A percentile compares a stretch with the other conserved stretches of the same genome.
Evolutionary conservation across 2,329 filamentous ascomycete species (phyloP).

Genomic region (Pseudogymnoascus sp.): DNA sequence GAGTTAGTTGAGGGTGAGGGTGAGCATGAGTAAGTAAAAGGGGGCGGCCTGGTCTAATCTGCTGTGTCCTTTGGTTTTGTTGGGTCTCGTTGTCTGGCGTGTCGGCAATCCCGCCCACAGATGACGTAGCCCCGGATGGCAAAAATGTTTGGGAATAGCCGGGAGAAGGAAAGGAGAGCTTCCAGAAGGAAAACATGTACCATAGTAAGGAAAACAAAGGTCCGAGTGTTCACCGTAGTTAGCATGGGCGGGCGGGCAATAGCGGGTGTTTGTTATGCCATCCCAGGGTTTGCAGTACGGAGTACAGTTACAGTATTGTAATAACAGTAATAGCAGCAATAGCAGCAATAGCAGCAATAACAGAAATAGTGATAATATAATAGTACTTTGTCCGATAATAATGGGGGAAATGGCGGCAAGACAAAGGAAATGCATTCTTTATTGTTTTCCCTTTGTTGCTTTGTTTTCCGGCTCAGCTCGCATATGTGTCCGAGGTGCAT

Average conservation of each 20-base stretch:
- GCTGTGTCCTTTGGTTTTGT: background rate
- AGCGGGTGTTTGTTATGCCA: background rate
- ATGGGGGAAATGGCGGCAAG: background rate
- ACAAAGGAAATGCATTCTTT: background rate
- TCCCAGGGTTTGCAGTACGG: background rate
- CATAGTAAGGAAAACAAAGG: background rate
- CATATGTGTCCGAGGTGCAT: background rate
- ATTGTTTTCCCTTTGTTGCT: background rate
- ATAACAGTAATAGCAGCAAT: background rate
- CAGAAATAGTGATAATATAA: background rate
- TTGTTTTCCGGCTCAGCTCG: background rate
- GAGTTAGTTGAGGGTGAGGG: background rate
- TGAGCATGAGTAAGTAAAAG: background rate
- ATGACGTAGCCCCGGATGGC: conserved; percentile 1
- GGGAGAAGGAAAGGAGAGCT: conserved; percentile 2
- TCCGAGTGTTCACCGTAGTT: background rate
- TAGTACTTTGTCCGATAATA: background rate
- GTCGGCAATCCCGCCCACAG: background rate
- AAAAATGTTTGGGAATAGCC: conserved; percentile 1
- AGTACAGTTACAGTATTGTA: background rate
- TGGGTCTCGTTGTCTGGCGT: background rate
- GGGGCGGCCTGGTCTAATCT: background rate
- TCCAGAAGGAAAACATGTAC: background rate
- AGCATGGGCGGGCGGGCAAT: background rate
- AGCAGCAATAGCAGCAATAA: background rate